Conservation (phyloP, 2,329 filamentous ascomycete genomes). For the Plectosphaerella cucumerina region DNA sequence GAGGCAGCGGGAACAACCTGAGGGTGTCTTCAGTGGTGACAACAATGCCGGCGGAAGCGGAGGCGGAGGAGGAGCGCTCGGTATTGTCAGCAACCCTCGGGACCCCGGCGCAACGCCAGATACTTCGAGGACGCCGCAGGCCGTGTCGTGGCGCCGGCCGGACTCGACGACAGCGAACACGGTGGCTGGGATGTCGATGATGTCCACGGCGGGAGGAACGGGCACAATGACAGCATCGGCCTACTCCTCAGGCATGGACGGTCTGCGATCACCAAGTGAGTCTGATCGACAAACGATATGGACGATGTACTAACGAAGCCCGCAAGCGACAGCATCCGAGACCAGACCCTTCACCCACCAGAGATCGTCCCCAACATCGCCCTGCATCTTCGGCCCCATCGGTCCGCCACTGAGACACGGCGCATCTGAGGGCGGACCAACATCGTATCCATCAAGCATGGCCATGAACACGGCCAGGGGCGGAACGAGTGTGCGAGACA, state of each 20-base stretch:
- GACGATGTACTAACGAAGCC: neutral
- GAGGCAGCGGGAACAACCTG: conserved; percentile 19
- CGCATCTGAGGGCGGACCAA: neutral
- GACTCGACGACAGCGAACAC: neutral
- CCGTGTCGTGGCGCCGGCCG: neutral
- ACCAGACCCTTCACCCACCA: conserved; percentile 3
- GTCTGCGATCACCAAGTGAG: neutral
- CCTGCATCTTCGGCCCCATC: conserved; percentile 23
- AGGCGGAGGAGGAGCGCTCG: neutral
- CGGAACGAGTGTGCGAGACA: neutral
- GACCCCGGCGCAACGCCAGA: neutral
- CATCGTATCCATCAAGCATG: neutral
- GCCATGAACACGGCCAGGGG: neutral
- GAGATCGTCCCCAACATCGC: conserved; percentile 8
- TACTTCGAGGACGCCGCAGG: neutral
- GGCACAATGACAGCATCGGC: neutral
- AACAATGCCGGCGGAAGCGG: neutral
- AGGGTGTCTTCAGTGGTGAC: neutral
- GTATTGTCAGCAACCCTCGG: neutral
- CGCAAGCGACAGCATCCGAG: conserved; percentile 1
- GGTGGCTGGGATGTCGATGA: too few relatives aligned
- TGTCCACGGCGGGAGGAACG: too few relatives aligned
- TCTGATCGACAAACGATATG: neutral
- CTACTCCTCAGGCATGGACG: neutral
- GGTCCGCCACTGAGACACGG: conserved; percentile 18